Evolutionary conservation across 345 rosid species (phyloP).

Genomic region (Eutrema yunnanense): DNA sequence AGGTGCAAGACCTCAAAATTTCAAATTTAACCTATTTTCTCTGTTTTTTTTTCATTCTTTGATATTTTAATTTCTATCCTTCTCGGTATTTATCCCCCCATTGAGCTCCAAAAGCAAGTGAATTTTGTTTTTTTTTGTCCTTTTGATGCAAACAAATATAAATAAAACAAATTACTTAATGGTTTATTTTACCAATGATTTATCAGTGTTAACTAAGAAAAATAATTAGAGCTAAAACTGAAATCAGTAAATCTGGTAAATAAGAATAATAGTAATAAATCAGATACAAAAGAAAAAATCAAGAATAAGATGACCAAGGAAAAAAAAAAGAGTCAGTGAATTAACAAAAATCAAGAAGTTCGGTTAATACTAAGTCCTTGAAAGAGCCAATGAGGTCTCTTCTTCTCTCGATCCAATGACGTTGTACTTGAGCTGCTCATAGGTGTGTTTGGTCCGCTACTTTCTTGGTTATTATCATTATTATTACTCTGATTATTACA

Average conservation of each 20-base stretch:
- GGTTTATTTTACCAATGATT: not conserved
- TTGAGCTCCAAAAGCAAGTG: not conserved
- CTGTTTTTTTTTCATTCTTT: not conserved
- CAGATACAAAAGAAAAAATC: not conserved
- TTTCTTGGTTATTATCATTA: constrained; percentile 27
- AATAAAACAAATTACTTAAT: not conserved
- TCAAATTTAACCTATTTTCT: not conserved
- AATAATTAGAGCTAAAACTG: not conserved
- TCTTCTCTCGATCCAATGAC: constrained; percentile 53
- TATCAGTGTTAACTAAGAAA: not conserved
- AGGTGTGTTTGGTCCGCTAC: constrained; percentile 46
- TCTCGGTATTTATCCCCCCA: not conserved
- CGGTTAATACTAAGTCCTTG: constrained; percentile 51
- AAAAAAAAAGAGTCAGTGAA: constrained; percentile 20
- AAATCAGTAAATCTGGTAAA: not conserved
- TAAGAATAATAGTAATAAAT: not conserved
- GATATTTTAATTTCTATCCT: not conserved
- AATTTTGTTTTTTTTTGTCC: too few relatives aligned
- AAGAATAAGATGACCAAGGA: not conserved
- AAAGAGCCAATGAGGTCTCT: constrained; percentile 70
- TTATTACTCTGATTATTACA: constrained; percentile 31
- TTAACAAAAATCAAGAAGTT: constrained; percentile 34
- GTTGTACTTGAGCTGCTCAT: constrained; percentile 53
- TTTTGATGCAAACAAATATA: too few relatives aligned
- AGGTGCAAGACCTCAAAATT: not conserved